Evolutionary conservation across 257 asterid species (phyloP), one percentile per base, ranked within the genome.

Genomic region (Lantana camara): DNA sequence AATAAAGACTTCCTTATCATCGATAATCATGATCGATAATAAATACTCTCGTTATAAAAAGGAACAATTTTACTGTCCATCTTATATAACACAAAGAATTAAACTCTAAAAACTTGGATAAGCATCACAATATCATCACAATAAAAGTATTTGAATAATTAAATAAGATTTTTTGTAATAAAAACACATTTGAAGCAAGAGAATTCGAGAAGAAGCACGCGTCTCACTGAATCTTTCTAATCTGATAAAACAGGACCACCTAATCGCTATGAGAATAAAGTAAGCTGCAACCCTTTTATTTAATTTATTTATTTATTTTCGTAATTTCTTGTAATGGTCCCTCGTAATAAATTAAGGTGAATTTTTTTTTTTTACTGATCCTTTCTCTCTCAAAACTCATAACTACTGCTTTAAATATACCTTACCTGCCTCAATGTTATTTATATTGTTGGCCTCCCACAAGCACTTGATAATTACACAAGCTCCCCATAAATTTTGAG

Each of bases 201-300:
- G 48, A 67, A 57, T 8, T 57, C 66, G n/a, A 67, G 50, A 67
- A 55, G 50, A 0, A 29, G 63, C 56, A 67, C 12, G 46, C 54
- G 24, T 21, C 30, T 51, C 62, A 15, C 29, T 66, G 37, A 55
- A 56, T 3, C 54, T 1, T 29, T 44, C 57, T 67, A 27, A 9
- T 44, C 10, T 52, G 59, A 68, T 49, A 68, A 49, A 41, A 34
- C 37, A 53, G 75, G 75, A 70, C 75, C 65, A 70, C 70, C 46
- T 34, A 15, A 62, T 53, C 40, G 12, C 14, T 8, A 37, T 37
- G 21, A 15, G 21, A 1, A 9, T 22, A 38, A 50, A 50, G 51
- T 40, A 20, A 30, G 7, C 40, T 50, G 29, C 11, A 51, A 9
- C 15, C n/a, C n/a, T 15, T 19, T 69, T 32, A 27, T 38, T 16